Conservation (phyloP, 805 yeast genomes). For the Wickerhamiella kazuoi region DNA sequence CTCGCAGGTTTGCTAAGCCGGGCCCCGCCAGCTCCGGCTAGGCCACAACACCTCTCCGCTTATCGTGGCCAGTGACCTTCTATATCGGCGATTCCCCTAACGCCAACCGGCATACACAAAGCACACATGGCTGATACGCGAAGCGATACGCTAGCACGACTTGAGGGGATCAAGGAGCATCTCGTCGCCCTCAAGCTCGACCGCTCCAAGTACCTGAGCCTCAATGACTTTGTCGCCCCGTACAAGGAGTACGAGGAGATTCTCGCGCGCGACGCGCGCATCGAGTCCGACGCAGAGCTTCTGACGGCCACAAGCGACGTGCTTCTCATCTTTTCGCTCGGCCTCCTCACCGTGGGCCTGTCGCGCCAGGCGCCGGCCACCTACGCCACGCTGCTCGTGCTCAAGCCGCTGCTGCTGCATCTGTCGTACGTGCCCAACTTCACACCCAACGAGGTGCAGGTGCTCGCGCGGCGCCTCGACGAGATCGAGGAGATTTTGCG, state of each 20-base stretch:
- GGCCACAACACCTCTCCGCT: too few relatives aligned
- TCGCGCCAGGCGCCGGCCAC: slow-evolving; percentile 87
- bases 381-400: slow-evolving; percentile 75
- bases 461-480: slow-evolving; percentile 42
- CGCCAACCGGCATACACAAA: too few relatives aligned
- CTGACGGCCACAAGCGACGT: slow-evolving; percentile 6
- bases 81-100: too few relatives aligned
- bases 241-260: slow-evolving; percentile 9
- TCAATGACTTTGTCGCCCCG: slow-evolving; percentile 4
- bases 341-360: slow-evolving; percentile 83
- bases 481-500: slow-evolving; percentile 1
- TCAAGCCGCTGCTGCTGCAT: slow-evolving; percentile 68
- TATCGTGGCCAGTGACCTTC: too few relatives aligned
- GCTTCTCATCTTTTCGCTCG: slow-evolving; percentile 48
- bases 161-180: slow-evolving; percentile 2
- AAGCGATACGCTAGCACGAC: not conserved
- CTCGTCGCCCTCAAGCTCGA: slow-evolving; percentile 10
- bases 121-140: too few relatives aligned
- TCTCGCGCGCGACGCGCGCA: slow-evolving; percentile 6
- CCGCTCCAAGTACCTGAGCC: slow-evolving; percentile 6
- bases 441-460: slow-evolving; percentile 66
- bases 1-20: too few relatives aligned
- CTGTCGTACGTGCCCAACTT: slow-evolving; percentile 64
- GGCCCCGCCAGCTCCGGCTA: too few relatives aligned
- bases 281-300: slow-evolving; percentile 1